A percentile compares a stretch with the other conserved stretches of the same genome.
Conservation (phyloP, 805 yeast genomes). For the Suhomyces vadensis region DNA sequence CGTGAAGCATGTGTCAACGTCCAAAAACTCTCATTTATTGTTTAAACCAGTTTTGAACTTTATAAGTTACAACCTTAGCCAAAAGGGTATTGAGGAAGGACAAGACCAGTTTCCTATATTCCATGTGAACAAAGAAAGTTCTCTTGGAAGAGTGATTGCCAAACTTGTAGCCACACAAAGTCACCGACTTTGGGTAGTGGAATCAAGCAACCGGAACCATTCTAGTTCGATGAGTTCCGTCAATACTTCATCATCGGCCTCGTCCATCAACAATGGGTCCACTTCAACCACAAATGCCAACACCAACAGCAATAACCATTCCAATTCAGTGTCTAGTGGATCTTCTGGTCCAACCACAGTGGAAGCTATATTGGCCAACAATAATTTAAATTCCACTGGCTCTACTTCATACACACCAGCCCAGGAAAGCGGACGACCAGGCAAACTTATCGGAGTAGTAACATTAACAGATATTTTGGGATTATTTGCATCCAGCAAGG, state of each 20-base stretch:
- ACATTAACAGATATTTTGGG: conserved; percentile 89
- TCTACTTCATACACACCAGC: conserved; percentile 12
- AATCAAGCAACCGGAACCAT: conserved; percentile 24
- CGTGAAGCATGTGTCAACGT: conserved; percentile 81
- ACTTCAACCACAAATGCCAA: neutral
- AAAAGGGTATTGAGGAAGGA: conserved; percentile 90
- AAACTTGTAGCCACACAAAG: conserved; percentile 93
- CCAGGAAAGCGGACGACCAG: conserved; percentile 53
- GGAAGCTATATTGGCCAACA: no score
- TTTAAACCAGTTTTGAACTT: conserved; percentile 85
- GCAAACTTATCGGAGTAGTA: conserved; percentile 86
- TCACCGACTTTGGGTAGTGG: conserved; percentile 86
- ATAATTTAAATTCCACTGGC: conserved; percentile 13
- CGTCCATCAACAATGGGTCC: neutral
- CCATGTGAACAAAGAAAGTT: conserved; percentile 79
- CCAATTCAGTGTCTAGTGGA: neutral
- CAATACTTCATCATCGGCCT: conserved; percentile 5
- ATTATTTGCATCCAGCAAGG: conserved; percentile 65
- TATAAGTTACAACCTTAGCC: conserved; percentile 78
- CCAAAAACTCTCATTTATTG: conserved; percentile 81
- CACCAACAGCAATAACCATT: neutral
- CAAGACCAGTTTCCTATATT: conserved; percentile 96
- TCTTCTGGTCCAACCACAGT: conserved; percentile 22
- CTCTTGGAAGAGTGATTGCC: conserved; percentile 87
- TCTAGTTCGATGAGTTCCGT: conserved; percentile 8